Evolutionary conservation across 2,329 filamentous ascomycete genomes (phyloP).

Genomic region (Sporothrix mexicana): DNA sequence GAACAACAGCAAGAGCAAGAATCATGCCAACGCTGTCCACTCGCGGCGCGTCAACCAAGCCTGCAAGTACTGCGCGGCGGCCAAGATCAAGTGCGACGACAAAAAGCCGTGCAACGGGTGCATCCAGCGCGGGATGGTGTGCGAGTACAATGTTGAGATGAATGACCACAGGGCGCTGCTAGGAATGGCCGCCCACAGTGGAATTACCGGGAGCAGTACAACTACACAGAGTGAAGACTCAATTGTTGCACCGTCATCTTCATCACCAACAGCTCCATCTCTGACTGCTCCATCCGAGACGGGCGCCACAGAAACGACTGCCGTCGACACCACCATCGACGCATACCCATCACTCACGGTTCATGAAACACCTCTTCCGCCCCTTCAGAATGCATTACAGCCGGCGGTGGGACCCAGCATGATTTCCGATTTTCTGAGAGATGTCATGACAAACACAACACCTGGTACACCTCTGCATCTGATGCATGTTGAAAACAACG

Average conservation of each 20-base stretch:
- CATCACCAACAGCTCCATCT: not conserved
- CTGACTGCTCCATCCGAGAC: not conserved
- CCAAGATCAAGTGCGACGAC: slow-evolving; percentile 62
- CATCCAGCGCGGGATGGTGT: slow-evolving; percentile 53
- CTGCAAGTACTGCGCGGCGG: slow-evolving; percentile 57
- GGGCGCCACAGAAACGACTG: not conserved
- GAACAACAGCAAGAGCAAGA: slow-evolving; percentile 3
- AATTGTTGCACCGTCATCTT: too few relatives aligned
- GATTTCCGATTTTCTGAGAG: slow-evolving; percentile 57
- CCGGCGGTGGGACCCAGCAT: slow-evolving; percentile 22
- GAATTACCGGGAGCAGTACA: too few relatives aligned
- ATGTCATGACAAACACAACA: slow-evolving; percentile 54
- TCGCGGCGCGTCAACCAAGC: slow-evolving; percentile 59
- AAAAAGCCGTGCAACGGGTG: slow-evolving; percentile 60
- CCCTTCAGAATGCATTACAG: not conserved
- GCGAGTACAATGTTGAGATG: slow-evolving; percentile 45
- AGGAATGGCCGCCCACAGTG: too few relatives aligned
- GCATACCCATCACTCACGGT: too few relatives aligned
- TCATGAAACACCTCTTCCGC: too few relatives aligned
- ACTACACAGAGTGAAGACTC: too few relatives aligned
- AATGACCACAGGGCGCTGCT: not conserved
- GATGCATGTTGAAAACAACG: slow-evolving; percentile 49
- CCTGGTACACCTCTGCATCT: slow-evolving; percentile 42
- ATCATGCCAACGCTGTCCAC: slow-evolving; percentile 29
- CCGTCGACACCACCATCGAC: not conserved